Base-by-base conservation (phyloP, 1,139 yeast genomes). In the Nakaseomyces glabratus region DNA sequence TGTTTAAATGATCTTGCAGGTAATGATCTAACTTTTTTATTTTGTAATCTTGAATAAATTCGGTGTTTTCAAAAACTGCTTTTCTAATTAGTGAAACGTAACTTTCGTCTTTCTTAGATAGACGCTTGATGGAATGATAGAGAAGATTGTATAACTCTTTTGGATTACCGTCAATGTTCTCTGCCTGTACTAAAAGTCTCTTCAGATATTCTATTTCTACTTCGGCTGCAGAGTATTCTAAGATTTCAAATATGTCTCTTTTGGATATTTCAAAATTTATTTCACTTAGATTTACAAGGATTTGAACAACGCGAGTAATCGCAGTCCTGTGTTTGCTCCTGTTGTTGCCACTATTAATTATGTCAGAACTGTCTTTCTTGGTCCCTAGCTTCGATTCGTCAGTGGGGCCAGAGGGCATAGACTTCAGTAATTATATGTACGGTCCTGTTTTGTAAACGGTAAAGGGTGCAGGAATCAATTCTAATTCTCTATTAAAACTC, bases 151-250 rank as follows among this genome's bases (percentile, higher is more conserved):
- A n/a, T n/a, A n/a, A n/a, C n/a, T n/a, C n/a, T n/a, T n/a, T n/a
- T n/a, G n/a, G n/a, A n/a, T n/a, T n/a, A n/a, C n/a, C n/a, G n/a
- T 19, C 21, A 19, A 7, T 7, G 21, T 19, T 7, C 21, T 26
- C 21, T 15, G 3, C 15, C 20, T n/a, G 4, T 3, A n/a, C 21
- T 26, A 54, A 26, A 24, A 52, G 38, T 36, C 41, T 48, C 24
- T 41, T 42, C 57, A 55, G 52, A 41, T 46, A 50, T 30, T 40
- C 45, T 26, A 49, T 35, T 34, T 48, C 42, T 13, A 46, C 45
- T 20, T 34, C 20, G 14, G 31, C 31, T 12, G 46, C 35, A 5
- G 57, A 49, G 26, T 44, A 45, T 24, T 47, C 46, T 30, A 50
- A 31, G 14, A 52, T 29, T 31, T 36, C 41, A 24, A 39, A 30